Percentiles rank a stretch among this genome's conserved stretches.
These are phyloP conservation scores for Orbilia quercus DNA, from an alignment of 2,329 filamentous ascomycete species.

Conservation along the genomic window DNA sequence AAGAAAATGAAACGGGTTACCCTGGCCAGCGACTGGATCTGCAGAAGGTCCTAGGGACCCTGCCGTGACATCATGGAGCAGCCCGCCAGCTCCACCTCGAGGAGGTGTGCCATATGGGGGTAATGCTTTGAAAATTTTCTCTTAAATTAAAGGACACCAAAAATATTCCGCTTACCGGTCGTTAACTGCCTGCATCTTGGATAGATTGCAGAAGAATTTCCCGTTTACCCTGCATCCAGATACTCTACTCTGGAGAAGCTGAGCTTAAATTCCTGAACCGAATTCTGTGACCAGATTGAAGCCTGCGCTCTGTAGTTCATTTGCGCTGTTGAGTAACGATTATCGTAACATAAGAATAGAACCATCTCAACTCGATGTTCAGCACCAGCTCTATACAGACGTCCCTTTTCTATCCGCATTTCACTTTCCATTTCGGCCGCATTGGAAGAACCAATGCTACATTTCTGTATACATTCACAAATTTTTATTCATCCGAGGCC, in stretches of 20 bases:
- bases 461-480: constrained; percentile 6
- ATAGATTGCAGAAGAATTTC: constrained; percentile 33
- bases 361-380: constrained; percentile 3
- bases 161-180: constrained; percentile 33
- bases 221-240: constrained; percentile 41
- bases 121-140: constrained; percentile 12
- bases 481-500: constrained; percentile 18
- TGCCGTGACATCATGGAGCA: constrained; percentile 45
- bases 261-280: constrained; percentile 10
- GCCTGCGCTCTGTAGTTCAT: background rate
- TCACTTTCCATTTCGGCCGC: constrained; percentile 2
- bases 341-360: constrained; percentile 55
- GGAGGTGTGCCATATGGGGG: background rate
- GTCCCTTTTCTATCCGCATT: background rate
- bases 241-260: constrained; percentile 12
- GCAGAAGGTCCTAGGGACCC: constrained; percentile 17
- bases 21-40: constrained; percentile 4
- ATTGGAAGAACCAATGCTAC: background rate
- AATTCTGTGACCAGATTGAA: constrained; percentile 2
- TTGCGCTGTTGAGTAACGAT: constrained; percentile 36
- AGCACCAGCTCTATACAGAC: background rate
- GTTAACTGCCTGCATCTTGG: constrained; percentile 29
- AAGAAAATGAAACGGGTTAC: constrained; percentile 31
- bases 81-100: constrained; percentile 2
- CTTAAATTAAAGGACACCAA: constrained; percentile 17